Base-by-base conservation (phyloP, 495 filamentous ascomycete species). In the Neurospora sp. region DNA sequence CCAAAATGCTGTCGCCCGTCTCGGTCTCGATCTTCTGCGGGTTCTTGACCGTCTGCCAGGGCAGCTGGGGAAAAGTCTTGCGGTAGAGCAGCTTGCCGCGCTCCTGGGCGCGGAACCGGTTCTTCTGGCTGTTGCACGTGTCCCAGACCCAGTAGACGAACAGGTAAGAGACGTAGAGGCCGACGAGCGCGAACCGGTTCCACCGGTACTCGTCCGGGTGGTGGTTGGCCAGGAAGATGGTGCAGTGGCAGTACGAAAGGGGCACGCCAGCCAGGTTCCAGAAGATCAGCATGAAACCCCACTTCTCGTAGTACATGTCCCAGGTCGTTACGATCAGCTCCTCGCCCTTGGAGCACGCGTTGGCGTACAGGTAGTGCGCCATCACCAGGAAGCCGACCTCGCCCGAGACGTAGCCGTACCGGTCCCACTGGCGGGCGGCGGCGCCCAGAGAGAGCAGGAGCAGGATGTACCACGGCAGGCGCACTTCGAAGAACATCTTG, bases 221-320 rank as follows among this genome's bases (percentile, higher is more conserved):
- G 82, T 97, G 93, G 84, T 91, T 95, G 73, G 93, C 94, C 76
- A 99, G 89, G 84, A 94, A 99, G 78, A 99, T 86, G 42, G 92
- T 94, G 87, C 92, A 96, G 86, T 99, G 95, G 87, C 96, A 98
- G 88, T 99, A 99, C 73, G 89, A 94, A 62, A 98, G 86, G 17
- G 96, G 96, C 21, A 99, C 96, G 75, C 96, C 96, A 72, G 94
- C 94, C 80, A 99, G 85, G 84, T 99, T 99, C 96, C 96, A 99
- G 89, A 99, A 99, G 83, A 97, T 97, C 71, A 99, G 88, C 95
- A 99, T 97, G 85, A 98, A 99, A 77, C 96, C 96, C 93, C 94
- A 97, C 86, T 99, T 99, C 86, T 99, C 96, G 80, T 95, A 94
- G 87, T 97, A 97, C 93, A 99, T 98, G 82, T 99, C 96, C 82